These are phyloP conservation scores for Colletotrichum tropicicola DNA, from an alignment of 2,329 filamentous ascomycete species.

Conservation along the genomic window DNA sequence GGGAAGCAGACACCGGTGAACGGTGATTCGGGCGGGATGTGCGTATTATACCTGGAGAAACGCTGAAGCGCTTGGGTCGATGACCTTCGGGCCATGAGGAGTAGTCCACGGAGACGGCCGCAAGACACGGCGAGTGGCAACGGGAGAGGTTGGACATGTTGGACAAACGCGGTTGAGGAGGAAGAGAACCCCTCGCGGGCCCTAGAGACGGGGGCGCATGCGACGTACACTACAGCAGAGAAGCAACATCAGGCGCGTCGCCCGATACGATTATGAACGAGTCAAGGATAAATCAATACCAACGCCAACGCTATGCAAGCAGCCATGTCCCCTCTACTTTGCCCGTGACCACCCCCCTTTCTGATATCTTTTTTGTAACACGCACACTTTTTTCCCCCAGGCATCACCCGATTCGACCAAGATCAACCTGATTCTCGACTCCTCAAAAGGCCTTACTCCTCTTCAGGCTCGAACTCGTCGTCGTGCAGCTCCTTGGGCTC, in stretches of 20 bases:
- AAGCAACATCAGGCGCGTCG: not conserved
- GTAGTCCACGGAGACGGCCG: no score
- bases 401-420: no score
- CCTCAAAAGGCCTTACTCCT: slow-evolving; percentile 13
- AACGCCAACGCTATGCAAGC: slow-evolving; percentile 56
- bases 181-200: no score
- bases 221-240: not conserved
- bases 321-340: not conserved
- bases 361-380: not conserved
- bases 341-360: not conserved
- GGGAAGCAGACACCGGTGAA: slow-evolving; percentile 26
- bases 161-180: no score
- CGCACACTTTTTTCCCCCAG: no score
- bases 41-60: not conserved
- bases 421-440: no score
- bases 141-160: no score
- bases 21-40: not conserved
- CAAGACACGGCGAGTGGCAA: no score
- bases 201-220: not conserved
- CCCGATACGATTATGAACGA: slow-evolving; percentile 17
- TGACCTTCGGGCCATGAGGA: no score
- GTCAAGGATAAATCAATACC: slow-evolving; percentile 29
- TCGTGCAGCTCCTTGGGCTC: slow-evolving; percentile 86
- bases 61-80: not conserved
- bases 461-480: slow-evolving; percentile 48